Base-by-base conservation (phyloP, 306 rosid genomes). In the Malus sylvestris region DNA sequence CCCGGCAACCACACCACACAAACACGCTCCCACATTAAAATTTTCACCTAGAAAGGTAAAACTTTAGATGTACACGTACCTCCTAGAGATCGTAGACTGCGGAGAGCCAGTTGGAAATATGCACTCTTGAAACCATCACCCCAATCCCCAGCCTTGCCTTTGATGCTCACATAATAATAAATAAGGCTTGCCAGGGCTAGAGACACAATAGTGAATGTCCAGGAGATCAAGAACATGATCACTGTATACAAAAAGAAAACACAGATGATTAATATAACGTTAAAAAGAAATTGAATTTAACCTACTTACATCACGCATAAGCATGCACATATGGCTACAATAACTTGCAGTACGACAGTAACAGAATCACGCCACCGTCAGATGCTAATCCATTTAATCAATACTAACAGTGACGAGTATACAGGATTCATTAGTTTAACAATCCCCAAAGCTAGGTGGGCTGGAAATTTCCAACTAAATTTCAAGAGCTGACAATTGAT, bases 51-150 rank as follows among this genome's bases (percentile, higher is more conserved):
- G 55, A 51, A 16, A 25, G 52, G 38, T 32, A 68, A 40, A 23
- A 65, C 75, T 27, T 60, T 52, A 16, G 42, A 64, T 75, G 78
- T 55, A 78, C 75, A 79, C 71, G 35, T 80, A 96, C 99, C 99
- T 89, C 99, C 99, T 20, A 96, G 91, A 2, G 99, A 92, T 78
- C 99, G 90, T 78, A 96, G 98, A 83, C 99, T 96, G 35, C 98
- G 98, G 68, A 96, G 99, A 81, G 99, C 99, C 32, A 96, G 83
- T 80, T 96, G 99, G 86, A 96, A 96, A 83, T 96, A 96, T 70
- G 99, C 99, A 81, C 99, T 96, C 93, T 96, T 96, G 84, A 96
- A 92, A 85, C 99, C 99, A 73, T 96, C 99, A 81, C 99, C 99
- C 99, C 99, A 96, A 85, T 96, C 99, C 74, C 99, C 99, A 63